Conservation (phyloP, 768 basidiomycete genomes). For the Tricholoma sp. region DNA sequence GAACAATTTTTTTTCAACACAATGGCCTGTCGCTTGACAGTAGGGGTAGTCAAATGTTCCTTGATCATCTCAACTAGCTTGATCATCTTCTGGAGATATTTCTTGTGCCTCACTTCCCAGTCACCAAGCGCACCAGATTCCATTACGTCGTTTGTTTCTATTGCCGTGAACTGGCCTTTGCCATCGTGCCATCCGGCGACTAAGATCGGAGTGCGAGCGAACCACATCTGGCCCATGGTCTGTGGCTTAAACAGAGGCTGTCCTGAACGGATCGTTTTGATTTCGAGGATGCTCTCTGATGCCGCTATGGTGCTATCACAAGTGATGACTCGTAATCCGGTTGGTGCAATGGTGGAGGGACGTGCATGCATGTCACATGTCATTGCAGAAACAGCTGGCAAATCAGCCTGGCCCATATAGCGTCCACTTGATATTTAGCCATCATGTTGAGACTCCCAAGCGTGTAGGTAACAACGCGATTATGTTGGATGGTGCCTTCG, state of each 20-base stretch:
- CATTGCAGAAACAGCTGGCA: neutral
- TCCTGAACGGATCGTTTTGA: conserved; percentile 14
- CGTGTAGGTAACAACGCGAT: conserved; percentile 13
- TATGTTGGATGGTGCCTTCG: conserved; percentile 12
- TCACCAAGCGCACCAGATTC: conserved; percentile 3
- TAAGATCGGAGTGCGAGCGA: conserved; percentile 17
- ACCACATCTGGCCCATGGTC: conserved; percentile 16
- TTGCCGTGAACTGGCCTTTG: conserved; percentile 10
- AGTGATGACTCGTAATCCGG: conserved; percentile 5
- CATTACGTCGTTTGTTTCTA: conserved; percentile 5
- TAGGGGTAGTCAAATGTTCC: conserved; percentile 6
- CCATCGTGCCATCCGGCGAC: conserved; percentile 16
- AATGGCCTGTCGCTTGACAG: conserved; percentile 12
- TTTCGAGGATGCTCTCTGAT: conserved; percentile 13
- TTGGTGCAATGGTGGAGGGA: conserved; percentile 4
- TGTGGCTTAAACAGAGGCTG: neutral
- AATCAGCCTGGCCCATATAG: conserved; percentile 12
- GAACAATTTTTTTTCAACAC: neutral
- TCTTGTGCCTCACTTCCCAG: conserved; percentile 13
- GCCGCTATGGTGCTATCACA: conserved; percentile 8
- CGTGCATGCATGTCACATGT: neutral
- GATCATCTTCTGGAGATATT: conserved; percentile 10
- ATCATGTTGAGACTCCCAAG: conserved; percentile 24
- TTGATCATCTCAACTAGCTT: conserved; percentile 15
- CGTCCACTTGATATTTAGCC: conserved; percentile 26